Evolutionary conservation across 2,329 filamentous ascomycete genomes (phyloP).

Genomic region (Aspergillus versicolor): DNA sequence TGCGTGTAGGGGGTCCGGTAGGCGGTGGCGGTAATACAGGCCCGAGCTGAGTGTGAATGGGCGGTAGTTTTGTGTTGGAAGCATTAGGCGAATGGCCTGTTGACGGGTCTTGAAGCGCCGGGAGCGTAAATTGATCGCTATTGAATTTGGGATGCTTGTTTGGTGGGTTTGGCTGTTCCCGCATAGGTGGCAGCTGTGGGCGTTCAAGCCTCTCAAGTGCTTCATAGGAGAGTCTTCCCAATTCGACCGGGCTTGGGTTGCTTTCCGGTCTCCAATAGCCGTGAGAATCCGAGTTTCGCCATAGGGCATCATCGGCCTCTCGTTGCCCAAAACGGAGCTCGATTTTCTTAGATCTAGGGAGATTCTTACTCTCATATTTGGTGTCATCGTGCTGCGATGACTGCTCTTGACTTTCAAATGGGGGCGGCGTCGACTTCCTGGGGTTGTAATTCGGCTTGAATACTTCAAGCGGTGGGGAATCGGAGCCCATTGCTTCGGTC

Average conservation of each 20-base stretch:
- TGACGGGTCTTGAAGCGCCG: slow-evolving; percentile 39
- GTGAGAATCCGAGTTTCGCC: too few species aligned
- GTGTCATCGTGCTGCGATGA: slow-evolving; percentile 21
- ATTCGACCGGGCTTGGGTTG: background rate
- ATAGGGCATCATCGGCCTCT: slow-evolving; percentile 61
- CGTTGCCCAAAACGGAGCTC: slow-evolving; percentile 20
- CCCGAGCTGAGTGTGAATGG: slow-evolving; percentile 34
- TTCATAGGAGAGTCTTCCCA: background rate
- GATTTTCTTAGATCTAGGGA: slow-evolving; percentile 28
- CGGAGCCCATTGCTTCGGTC: slow-evolving; percentile 39
- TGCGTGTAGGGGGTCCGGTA: slow-evolving; percentile 26
- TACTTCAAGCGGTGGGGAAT: slow-evolving; percentile 38
- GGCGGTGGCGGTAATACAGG: slow-evolving; percentile 23
- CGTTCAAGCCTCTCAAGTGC: background rate
- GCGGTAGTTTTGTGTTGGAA: slow-evolving; percentile 34
- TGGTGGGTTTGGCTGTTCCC: background rate
- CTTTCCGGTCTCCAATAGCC: slow-evolving; percentile 50
- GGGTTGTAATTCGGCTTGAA: slow-evolving; percentile 31
- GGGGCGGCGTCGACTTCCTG: slow-evolving; percentile 31
- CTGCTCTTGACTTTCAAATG: slow-evolving; percentile 28
- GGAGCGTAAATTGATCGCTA: slow-evolving; percentile 25
- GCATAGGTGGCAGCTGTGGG: background rate
- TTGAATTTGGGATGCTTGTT: background rate
- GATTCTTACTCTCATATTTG: slow-evolving; percentile 17
- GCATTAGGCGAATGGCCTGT: slow-evolving; percentile 35